A percentile compares a stretch with the other conserved stretches of the same genome.
phyloP scores from a whole-genome alignment of 345 rosid genomes.

The Durio zibethinus region DNA sequence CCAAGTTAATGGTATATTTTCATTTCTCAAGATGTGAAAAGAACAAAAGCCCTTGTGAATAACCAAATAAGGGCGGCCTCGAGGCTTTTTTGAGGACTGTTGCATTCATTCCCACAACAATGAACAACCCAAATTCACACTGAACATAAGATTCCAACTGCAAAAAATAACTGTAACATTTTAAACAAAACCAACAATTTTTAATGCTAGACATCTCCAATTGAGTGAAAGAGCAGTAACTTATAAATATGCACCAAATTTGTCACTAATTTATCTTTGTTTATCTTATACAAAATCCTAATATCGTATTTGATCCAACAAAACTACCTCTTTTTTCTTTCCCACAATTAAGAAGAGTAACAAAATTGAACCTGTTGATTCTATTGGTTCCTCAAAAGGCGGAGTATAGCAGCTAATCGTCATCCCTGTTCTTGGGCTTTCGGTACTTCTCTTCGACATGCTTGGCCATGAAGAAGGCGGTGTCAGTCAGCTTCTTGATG shows the following conservation, averaged over 20 bases:
- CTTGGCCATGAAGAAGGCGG: slow-evolving; percentile 52
- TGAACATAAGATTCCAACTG: neutral
- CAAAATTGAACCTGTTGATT: slow-evolving; percentile 6
- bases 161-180: neutral
- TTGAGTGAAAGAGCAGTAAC: neutral
- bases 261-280: neutral
- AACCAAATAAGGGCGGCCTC: neutral
- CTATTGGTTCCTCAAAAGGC: neutral
- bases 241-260: neutral
- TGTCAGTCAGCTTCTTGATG: slow-evolving; percentile 52
- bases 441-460: slow-evolving; percentile 60
- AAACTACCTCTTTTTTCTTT: neutral
- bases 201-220: neutral
- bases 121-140: neutral
- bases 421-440: slow-evolving; percentile 52
- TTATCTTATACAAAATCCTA: neutral
- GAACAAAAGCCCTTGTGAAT: neutral
- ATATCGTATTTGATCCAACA: neutral
- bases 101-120: neutral
- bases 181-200: neutral
- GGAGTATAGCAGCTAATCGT: slow-evolving; percentile 16
- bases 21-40: neutral
- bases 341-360: neutral
- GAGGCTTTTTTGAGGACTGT: neutral
- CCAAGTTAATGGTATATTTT: neutral